These are phyloP conservation scores for Cutaneotrichosporon cavernicola DNA, from an alignment of 1,284 basidiomycete genomes.

Conservation along the genomic window DNA sequence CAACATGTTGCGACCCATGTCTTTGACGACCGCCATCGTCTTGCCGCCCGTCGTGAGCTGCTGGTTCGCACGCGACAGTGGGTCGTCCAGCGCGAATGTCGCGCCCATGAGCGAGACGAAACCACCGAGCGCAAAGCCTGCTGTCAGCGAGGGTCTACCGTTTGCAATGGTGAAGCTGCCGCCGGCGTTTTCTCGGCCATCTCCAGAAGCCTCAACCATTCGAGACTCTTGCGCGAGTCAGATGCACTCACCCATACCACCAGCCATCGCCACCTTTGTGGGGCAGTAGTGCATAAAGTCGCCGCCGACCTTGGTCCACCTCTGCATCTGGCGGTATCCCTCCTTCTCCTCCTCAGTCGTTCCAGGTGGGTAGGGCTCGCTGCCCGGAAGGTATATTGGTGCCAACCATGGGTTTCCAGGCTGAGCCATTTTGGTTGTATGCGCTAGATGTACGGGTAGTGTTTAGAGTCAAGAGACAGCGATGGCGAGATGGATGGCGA, in stretches of 20 bases:
- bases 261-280: conserved; percentile 75
- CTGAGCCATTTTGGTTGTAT: neutral
- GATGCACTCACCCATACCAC: conserved; percentile 66
- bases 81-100: conserved; percentile 94
- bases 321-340: conserved; percentile 66
- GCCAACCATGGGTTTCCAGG: conserved; percentile 34
- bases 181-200: too few species aligned
- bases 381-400: conserved; percentile 53
- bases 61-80: conserved; percentile 66
- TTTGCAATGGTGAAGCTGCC: too few species aligned
- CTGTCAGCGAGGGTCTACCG: conserved; percentile 4
- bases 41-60: conserved; percentile 54
- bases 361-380: conserved; percentile 69
- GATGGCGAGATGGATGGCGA: neutral
- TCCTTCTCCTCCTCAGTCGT: conserved; percentile 74
- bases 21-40: conserved; percentile 81
- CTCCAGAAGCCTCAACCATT: neutral
- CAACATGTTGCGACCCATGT: conserved; percentile 94
- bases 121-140: conserved; percentile 86
- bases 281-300: conserved; percentile 74
- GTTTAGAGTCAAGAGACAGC: neutral
- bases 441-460: neutral
- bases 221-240: neutral
- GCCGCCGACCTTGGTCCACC: conserved; percentile 69
- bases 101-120: conserved; percentile 96